Evolutionary conservation across 352 stramenopile species (phyloP), one percentile per base, ranked within the genome.

Genomic region (Pythium utonaiense): DNA sequence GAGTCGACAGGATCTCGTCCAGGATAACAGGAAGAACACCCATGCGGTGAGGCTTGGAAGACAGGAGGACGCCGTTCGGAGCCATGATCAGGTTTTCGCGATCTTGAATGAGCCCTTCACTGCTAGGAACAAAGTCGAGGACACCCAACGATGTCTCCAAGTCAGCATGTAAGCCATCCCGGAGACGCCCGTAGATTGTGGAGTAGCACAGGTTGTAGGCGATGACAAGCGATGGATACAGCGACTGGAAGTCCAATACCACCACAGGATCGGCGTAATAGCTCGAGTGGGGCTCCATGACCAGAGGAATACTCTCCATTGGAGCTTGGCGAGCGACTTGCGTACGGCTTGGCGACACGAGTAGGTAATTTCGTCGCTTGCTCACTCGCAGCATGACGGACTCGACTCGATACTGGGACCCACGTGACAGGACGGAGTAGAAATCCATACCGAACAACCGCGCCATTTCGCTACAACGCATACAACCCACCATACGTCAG

Each of bases 181-280:
- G 77, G 13, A 99, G 69, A 44, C 96, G 96, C 10, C 97, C 96
- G 31, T 98, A 74, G 44, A 96, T 86, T 17, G 91, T 99, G 30
- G 95, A 98, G 73, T 98, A 99, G 74, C 98, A 99, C 6, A 99
- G 70, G 75, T 99, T 99, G 72, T 99, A 99, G 21, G 90, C 97
- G 66, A 99, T 99, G 8, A 99, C 90, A 36, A 99, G 93, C 2
- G 96, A 99, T 14, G 98, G 98, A 76, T 99, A 99, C 21, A 99
- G 80, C n/a, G 96, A 98, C 83, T 97, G 60, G 62, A 99, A 99
- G 67, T 99, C 98, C 45, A 99, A 92, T 17, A 99, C 97, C 27
- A 99, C 88, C 24, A 99, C 89, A 10, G 98, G 98, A 31, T 99
- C 95, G 5, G 84, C 75, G 71, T 99, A 98, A 68, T 99, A 98